Conservation (phyloP, 208 protist genomes). For the Endotrypanum monterogeii region DNA sequence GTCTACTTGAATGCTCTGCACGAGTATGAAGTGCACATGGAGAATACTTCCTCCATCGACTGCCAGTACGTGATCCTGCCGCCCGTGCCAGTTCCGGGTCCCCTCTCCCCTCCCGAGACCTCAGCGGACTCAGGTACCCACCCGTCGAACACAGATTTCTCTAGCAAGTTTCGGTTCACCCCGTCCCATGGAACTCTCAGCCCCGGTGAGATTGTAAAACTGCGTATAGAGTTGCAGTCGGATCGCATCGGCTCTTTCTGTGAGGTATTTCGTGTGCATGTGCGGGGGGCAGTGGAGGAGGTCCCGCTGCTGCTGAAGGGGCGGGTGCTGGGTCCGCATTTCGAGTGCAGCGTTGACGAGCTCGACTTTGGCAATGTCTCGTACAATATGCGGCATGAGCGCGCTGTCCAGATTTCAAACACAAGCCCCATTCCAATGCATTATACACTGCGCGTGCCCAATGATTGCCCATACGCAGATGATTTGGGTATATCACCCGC, state of each 20-base stretch:
- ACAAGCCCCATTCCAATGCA: conserved; percentile 95
- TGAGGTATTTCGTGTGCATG: conserved; percentile 88
- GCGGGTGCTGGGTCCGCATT: conserved; percentile 92
- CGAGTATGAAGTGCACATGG: conserved; percentile 90
- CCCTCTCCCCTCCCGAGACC: background rate
- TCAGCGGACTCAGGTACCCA: background rate
- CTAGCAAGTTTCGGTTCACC: conserved; percentile 76
- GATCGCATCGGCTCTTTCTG: conserved; percentile 90
- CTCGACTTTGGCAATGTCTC: conserved; percentile 95
- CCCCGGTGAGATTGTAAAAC: conserved; percentile 56
- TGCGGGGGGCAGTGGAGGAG: conserved; percentile 81
- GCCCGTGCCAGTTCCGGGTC: conserved; percentile 8
- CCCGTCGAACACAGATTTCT: conserved; percentile 17
- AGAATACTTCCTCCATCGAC: conserved; percentile 92
- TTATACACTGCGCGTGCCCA: conserved; percentile 81
- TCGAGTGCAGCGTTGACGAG: conserved; percentile 90
- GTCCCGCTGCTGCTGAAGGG: conserved; percentile 87
- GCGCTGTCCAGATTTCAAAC: conserved; percentile 86
- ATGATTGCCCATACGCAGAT: conserved; percentile 43
- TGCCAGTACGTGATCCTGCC: conserved; percentile 85
- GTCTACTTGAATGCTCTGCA: conserved; percentile 95
- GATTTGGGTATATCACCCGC: conserved; percentile 83
- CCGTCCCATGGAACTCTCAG: conserved; percentile 76
- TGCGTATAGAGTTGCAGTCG: conserved; percentile 82
- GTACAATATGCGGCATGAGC: conserved; percentile 88